phyloP scores from a whole-genome alignment of 352 stramenopile genomes.

The Pilasporangium apinafurcum region DNA sequence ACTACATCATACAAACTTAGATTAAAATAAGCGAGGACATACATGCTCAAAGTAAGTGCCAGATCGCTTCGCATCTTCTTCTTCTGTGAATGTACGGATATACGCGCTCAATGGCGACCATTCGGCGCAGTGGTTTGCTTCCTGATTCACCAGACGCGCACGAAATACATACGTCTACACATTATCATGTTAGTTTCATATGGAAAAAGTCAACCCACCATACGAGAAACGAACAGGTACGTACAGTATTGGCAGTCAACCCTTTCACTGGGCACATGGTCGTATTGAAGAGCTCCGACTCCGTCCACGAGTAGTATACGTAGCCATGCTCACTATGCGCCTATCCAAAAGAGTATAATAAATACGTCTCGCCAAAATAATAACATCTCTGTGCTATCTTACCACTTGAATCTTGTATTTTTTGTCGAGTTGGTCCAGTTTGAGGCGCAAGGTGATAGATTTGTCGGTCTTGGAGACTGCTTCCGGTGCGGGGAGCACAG shows the following conservation, averaged over 20 bases:
- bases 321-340: conserved; percentile 80
- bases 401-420: conserved; percentile 61
- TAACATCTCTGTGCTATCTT: too few relatives aligned
- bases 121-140: conserved; percentile 58
- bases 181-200: background rate
- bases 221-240: background rate
- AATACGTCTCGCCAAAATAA: background rate
- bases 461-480: conserved; percentile 71
- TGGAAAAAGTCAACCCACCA: background rate
- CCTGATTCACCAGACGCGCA: conserved; percentile 56
- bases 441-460: conserved; percentile 57
- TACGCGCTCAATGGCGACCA: conserved; percentile 70
- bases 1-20: background rate
- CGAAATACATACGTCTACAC: conserved; percentile 77
- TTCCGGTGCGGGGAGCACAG: conserved; percentile 46
- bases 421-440: conserved; percentile 30
- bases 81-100: conserved; percentile 80
- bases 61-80: conserved; percentile 81
- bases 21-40: conserved; percentile 1
- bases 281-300: conserved; percentile 53
- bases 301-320: conserved; percentile 84
- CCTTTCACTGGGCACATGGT: conserved; percentile 68
- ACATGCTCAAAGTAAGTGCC: conserved; percentile 83
- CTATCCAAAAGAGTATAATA: conserved; percentile 10
- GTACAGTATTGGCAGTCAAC: conserved; percentile 60